These are phyloP conservation scores for Backusella parvicylindrica DNA, from an alignment of 192 early-diverging fungal species.

Conservation along the genomic window DNA sequence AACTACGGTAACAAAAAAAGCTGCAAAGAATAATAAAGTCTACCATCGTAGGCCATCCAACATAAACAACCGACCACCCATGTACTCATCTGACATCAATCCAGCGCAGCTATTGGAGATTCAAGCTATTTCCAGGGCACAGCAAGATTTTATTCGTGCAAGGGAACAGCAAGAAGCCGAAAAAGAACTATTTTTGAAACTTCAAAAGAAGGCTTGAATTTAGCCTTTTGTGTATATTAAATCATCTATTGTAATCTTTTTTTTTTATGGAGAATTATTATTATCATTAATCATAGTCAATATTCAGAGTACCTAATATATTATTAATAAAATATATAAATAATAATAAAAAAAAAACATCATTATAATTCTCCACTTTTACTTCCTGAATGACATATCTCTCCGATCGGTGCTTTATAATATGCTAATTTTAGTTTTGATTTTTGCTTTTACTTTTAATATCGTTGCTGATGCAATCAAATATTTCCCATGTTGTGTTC, in stretches of 20 bases:
- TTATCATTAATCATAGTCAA: not conserved
- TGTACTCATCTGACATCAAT: not conserved
- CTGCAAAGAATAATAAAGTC: not conserved
- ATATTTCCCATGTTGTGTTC: too few relatives aligned
- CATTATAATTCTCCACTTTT: not conserved
- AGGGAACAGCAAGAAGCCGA: slow-evolving; percentile 2
- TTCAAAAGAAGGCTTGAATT: not conserved
- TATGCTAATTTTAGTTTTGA: not conserved
- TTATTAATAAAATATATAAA: not conserved
- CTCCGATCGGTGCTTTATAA: not conserved
- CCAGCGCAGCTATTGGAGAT: not conserved
- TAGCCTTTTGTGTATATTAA: not conserved
- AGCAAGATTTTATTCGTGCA: slow-evolving; percentile 10
- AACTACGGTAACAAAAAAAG: not conserved
- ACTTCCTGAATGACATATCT: not conserved
- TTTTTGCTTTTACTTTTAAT: not conserved
- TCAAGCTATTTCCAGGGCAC: slow-evolving; percentile 7
- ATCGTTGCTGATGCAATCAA: not conserved
- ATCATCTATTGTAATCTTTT: not conserved
- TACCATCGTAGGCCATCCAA: not conserved
- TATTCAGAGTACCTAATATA: not conserved
- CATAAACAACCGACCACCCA: not conserved
- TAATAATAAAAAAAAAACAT: not conserved
- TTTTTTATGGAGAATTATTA: not conserved
- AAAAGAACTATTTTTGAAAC: slow-evolving; percentile 5